A percentile compares a stretch with the other conserved stretches of the same genome.
phyloP scores from a whole-genome alignment of 192 early-diverging fungal species.

The Backusella australiensis region DNA sequence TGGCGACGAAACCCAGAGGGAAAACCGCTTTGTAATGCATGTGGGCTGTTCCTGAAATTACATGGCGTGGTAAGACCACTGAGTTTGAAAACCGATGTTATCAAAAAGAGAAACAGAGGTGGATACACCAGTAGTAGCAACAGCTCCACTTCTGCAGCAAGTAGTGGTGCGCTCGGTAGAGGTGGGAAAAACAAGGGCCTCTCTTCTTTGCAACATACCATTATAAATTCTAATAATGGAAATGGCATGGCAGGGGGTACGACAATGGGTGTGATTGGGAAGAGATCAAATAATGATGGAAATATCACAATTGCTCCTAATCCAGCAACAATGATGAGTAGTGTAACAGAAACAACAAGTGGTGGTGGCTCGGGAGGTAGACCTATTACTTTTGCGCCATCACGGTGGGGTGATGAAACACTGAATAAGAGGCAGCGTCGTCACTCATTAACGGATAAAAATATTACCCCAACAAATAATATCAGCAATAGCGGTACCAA shows the following conservation, averaged over 20 bases:
- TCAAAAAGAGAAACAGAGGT: constrained; percentile 79
- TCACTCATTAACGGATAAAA: constrained; percentile 15
- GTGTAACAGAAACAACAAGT: constrained; percentile 2
- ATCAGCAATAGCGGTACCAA: not conserved
- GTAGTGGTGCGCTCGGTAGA: not conserved
- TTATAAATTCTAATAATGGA: not conserved
- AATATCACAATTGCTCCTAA: constrained; percentile 1
- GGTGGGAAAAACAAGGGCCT: not conserved
- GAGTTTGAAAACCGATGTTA: constrained; percentile 79
- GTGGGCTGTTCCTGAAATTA: constrained; percentile 90
- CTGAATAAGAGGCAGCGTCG: constrained; percentile 14
- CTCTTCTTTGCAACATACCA: not conserved
- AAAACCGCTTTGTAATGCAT: constrained; percentile 90
- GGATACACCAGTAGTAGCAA: constrained; percentile 3
- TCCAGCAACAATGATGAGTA: not conserved
- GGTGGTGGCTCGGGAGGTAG: constrained; percentile 8
- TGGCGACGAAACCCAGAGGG: constrained; percentile 88
- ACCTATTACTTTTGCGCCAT: constrained; percentile 11
- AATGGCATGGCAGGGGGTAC: not conserved
- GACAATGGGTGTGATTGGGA: not conserved
- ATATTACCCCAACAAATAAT: not conserved
- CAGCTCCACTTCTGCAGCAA: not conserved
- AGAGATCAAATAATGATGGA: not conserved
- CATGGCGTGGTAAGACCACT: constrained; percentile 83
- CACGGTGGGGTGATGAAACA: not conserved